Percentiles rank a stretch among this genome's conserved stretches.
Evolutionary conservation across 1,284 basidiomycete genomes (phyloP).

Genomic region (Trichosporon inkin): DNA sequence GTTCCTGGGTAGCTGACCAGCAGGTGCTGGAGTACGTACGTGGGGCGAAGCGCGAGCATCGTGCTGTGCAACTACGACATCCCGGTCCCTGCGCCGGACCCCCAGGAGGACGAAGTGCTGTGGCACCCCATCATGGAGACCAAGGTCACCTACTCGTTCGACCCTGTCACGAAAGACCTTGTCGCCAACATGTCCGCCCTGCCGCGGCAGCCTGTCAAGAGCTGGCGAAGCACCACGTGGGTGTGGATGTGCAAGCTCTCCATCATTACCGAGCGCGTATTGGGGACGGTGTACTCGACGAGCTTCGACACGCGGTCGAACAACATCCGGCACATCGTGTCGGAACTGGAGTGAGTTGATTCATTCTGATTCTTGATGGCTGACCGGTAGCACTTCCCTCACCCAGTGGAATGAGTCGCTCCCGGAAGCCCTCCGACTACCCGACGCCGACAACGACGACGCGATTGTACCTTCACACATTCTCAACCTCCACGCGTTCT

Average conservation of each 20-base stretch:
- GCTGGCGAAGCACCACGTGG: constrained; percentile 25
- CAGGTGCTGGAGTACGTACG: constrained; percentile 33
- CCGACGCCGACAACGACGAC: constrained; percentile 7
- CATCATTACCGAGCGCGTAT: constrained; percentile 25
- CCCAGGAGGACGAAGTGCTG: constrained; percentile 23
- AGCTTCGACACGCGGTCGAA: constrained; percentile 17
- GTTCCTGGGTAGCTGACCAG: neutral
- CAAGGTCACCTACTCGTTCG: constrained; percentile 9
- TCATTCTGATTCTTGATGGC: neutral
- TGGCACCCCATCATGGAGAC: constrained; percentile 23
- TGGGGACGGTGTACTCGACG: constrained; percentile 21
- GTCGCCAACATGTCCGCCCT: constrained; percentile 12
- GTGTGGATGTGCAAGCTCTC: constrained; percentile 23
- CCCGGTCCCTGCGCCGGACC: constrained; percentile 14
- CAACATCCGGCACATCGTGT: constrained; percentile 19
- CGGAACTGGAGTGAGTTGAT: constrained; percentile 16
- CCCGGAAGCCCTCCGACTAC: constrained; percentile 19
- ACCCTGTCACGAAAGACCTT: constrained; percentile 9
- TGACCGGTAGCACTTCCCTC: constrained; percentile 9
- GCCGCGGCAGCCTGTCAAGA: constrained; percentile 18
- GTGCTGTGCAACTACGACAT: constrained; percentile 25
- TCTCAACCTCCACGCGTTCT: constrained; percentile 27
- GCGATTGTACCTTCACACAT: constrained; percentile 24
- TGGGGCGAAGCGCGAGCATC: constrained; percentile 28
- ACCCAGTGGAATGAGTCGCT: constrained; percentile 26